A percentile compares a stretch with the other conserved stretches of the same genome.
Evolutionary conservation across 2,329 filamentous ascomycete genomes (phyloP).

Genomic region (Hortaea sp.): DNA sequence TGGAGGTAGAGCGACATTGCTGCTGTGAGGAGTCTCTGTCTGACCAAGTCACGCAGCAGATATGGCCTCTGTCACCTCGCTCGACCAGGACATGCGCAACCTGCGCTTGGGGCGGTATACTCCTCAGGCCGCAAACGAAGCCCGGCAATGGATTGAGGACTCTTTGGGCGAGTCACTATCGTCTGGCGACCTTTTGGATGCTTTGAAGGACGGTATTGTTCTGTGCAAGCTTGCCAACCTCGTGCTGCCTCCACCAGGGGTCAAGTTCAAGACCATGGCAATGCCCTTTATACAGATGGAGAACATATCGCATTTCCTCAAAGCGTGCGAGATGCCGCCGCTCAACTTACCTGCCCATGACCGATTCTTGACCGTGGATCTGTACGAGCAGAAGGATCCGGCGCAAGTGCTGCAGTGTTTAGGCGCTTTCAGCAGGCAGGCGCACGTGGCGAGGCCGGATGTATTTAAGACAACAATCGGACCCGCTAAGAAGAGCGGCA

Average conservation of each 20-base stretch:
- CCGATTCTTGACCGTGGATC: slow-evolving; percentile 90
- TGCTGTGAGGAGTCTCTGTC: no score
- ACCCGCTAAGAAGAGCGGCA: slow-evolving; percentile 48
- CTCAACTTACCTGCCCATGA: slow-evolving; percentile 87
- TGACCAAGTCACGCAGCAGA: background rate
- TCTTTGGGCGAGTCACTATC: slow-evolving; percentile 64
- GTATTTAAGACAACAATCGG: slow-evolving; percentile 70
- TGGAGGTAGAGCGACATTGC: no score
- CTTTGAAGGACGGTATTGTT: slow-evolving; percentile 79
- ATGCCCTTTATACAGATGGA: slow-evolving; percentile 99
- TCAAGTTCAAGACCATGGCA: slow-evolving; percentile 80
- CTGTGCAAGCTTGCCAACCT: slow-evolving; percentile 91
- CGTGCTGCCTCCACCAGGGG: slow-evolving; percentile 63
- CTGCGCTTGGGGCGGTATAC: slow-evolving; percentile 91
- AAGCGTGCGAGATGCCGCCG: slow-evolving; percentile 73
- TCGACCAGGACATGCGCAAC: slow-evolving; percentile 92
- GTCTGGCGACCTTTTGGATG: slow-evolving; percentile 68
- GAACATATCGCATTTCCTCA: slow-evolving; percentile 93
- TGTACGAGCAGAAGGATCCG: slow-evolving; percentile 92
- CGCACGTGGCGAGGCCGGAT: slow-evolving; percentile 61
- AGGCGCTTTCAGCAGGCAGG: slow-evolving; percentile 79
- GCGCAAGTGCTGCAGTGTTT: slow-evolving; percentile 92
- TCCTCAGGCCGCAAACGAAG: slow-evolving; percentile 78
- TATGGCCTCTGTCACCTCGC: slow-evolving; percentile 88
- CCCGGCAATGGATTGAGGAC: slow-evolving; percentile 74